phyloP scores from a whole-genome alignment of 371 early-diverging fungal genomes.

The Syncephalastrum monosporum region DNA sequence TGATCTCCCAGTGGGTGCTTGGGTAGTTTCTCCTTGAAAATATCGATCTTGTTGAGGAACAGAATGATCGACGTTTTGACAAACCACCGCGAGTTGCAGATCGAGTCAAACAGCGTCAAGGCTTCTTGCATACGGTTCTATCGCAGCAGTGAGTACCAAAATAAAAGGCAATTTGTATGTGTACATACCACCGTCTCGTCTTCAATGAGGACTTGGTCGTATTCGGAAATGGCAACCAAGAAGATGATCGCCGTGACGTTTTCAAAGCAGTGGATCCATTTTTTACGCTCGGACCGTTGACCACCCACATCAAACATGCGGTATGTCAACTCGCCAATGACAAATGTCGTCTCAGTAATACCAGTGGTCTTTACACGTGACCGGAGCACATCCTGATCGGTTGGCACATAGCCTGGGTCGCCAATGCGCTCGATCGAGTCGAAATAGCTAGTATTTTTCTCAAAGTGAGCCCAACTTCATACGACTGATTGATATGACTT shows the following conservation, averaged over 20 bases:
- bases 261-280: conserved; percentile 74
- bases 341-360: conserved; percentile 83
- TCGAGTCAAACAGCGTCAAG: conserved; percentile 91
- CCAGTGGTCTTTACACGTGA: conserved; percentile 88
- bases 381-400: conserved; percentile 84
- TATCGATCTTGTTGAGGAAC: conserved; percentile 96
- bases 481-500: conserved; percentile 20
- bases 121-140: conserved; percentile 97
- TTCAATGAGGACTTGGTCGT: conserved; percentile 91
- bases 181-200: conserved; percentile 82
- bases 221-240: conserved; percentile 88
- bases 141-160: conserved; percentile 3
- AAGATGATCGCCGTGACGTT: conserved; percentile 93
- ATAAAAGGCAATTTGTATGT: background rate
- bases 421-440: conserved; percentile 90
- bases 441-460: conserved; percentile 65
- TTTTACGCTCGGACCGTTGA: conserved; percentile 49
- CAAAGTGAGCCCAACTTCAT: background rate
- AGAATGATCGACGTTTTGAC: conserved; percentile 90
- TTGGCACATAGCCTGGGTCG: conserved; percentile 68
- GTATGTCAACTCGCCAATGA: conserved; percentile 80
- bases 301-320: conserved; percentile 94
- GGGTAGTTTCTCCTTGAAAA: conserved; percentile 87
- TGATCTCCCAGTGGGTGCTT: conserved; percentile 75
- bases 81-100: conserved; percentile 96